Evolutionary conservation across 1,284 basidiomycete genomes (phyloP), one percentile per base, ranked within the genome.

Genomic region (Amylostereum areolatum): DNA sequence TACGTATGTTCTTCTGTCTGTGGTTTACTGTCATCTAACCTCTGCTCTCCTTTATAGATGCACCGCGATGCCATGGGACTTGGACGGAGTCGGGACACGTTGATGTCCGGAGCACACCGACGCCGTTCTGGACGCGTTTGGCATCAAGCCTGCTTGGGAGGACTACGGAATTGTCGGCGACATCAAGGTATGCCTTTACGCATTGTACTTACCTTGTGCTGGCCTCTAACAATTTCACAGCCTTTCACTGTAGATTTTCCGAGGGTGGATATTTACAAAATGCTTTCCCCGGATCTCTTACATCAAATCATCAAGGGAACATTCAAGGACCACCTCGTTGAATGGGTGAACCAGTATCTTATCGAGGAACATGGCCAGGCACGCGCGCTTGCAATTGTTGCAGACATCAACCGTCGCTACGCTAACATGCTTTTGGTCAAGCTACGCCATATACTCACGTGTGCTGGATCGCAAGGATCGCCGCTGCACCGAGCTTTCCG

Each of bases 221-320:
- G 11, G 11, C 6, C 29, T n/a, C 32, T 11, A 11, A 2, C 3
- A 11, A 10, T 28, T 31, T 46, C 9, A n/a, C n/a, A 65, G 64
- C 69, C 68, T 5, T 71, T 70, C 50, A 71, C 67, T 12, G 18
- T 56, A 27, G 30, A 53, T 18, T 68, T 66, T 49, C 66, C 65
- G 0, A 52, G 59, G n/a, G 61, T 62, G 0, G 59, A 71, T 49
- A 70, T 71, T 7, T 62, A 68, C 52, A 54, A 62, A 10, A 50
- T 66, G 2, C 33, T 71, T 0, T 55, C 66, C 3, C 64, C 67
- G 4, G 66, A 73, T 50, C 51, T 70, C 4, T 65, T 73, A 1
- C 69, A 73, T 51, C 68, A 72, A 46, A 27, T 71, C 31, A 69
- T 66, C 54, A 69, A 69, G 49, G 67, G 66, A 0, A 55, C 61